A percentile compares a stretch with the other conserved stretches of the same genome.
These are phyloP conservation scores for Ogataea hybrid DNA, from an alignment of 1,139 yeast species.

Conservation along the genomic window DNA sequence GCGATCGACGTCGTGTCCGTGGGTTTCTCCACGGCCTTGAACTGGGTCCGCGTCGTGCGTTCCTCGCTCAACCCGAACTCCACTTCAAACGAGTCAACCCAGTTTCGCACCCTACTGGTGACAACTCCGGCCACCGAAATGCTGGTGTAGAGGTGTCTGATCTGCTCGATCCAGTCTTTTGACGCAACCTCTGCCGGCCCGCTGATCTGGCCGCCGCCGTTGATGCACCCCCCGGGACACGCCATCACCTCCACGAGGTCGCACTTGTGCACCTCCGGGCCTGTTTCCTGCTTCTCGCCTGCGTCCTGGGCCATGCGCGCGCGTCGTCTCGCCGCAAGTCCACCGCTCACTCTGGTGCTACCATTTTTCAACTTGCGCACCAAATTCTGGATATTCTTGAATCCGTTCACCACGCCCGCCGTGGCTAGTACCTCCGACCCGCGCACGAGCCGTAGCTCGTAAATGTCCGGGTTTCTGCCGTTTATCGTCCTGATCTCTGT, in stretches of 20 bases:
- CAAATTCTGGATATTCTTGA: conserved; percentile 89
- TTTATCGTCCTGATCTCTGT: conserved; percentile 33
- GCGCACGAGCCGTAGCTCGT: conserved; percentile 58
- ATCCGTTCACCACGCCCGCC: conserved; percentile 84
- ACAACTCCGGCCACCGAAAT: conserved; percentile 18
- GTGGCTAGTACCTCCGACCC: conserved; percentile 47
- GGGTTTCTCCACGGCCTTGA: conserved; percentile 50
- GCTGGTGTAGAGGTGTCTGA: conserved; percentile 26
- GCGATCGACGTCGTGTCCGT: conserved; percentile 42
- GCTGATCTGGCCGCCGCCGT: conserved; percentile 92
- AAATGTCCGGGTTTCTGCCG: conserved; percentile 78
- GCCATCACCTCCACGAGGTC: conserved; percentile 97
- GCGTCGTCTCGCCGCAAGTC: conserved; percentile 35
- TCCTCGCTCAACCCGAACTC: conserved; percentile 35
- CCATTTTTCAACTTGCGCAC: conserved; percentile 67
- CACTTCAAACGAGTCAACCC: conserved; percentile 39
- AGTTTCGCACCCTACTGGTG: conserved; percentile 15
- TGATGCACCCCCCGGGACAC: conserved; percentile 96
- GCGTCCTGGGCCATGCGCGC: conserved; percentile 23
- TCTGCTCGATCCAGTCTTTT: conserved; percentile 44
- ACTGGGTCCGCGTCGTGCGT: conserved; percentile 46
- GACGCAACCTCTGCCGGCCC: conserved; percentile 40
- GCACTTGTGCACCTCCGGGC: conserved; percentile 37
- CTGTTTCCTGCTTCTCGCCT: conserved; percentile 8
- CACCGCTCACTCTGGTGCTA: conserved; percentile 10